phyloP scores from a whole-genome alignment of 208 protist species.

The Eutreptiella sp. region DNA sequence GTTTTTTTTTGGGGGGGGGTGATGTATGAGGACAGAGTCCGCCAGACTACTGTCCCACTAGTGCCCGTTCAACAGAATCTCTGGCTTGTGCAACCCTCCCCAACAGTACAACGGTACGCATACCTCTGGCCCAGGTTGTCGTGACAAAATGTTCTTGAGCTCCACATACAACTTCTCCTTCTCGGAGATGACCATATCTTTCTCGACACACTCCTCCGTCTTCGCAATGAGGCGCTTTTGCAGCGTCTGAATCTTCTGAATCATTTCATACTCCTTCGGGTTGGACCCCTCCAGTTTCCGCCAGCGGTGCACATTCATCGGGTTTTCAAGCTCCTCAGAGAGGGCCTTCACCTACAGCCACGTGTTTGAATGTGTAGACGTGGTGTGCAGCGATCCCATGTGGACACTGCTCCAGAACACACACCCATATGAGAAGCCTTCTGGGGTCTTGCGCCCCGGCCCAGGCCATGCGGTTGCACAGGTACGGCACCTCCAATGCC shows the following conservation, averaged over 20 bases:
- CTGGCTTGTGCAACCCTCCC: no score
- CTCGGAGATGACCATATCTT: constrained; percentile 70
- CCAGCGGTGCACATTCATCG: constrained; percentile 97
- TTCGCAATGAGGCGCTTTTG: constrained; percentile 91
- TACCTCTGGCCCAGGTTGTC: constrained; percentile 89
- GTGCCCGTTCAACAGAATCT: no score
- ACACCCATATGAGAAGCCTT: background rate
- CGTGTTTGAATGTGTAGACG: no score
- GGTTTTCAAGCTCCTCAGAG: constrained; percentile 90
- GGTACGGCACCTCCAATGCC: no score
- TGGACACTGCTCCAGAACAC: background rate
- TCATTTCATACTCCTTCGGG: constrained; percentile 83
- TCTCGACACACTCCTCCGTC: constrained; percentile 81
- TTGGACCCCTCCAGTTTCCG: constrained; percentile 89
- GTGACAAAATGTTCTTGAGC: constrained; percentile 80
- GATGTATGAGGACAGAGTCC: no score
- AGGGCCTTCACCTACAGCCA: no score
- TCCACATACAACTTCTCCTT: constrained; percentile 79
- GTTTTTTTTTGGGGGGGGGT: no score
- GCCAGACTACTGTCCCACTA: no score
- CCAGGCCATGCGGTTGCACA: no score
- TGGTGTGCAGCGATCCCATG: background rate
- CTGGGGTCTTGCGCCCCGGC: no score
- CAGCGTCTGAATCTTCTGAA: constrained; percentile 95
- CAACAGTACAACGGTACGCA: no score